Base-by-base conservation (phyloP, 1,284 basidiomycete species). In the Tilletia indica region DNA sequence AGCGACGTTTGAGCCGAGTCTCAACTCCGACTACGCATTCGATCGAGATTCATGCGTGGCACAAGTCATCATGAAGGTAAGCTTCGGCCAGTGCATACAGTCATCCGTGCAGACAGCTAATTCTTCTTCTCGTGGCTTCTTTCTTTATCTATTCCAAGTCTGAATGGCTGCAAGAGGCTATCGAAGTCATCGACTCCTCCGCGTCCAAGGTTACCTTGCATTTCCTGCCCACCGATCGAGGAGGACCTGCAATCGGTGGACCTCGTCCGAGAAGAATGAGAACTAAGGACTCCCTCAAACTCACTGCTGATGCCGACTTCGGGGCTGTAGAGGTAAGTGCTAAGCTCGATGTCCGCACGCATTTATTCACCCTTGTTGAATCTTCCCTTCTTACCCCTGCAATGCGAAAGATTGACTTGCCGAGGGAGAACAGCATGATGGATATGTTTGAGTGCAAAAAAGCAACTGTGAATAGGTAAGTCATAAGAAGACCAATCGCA, bases 1-100 rank as follows among this genome's bases (percentile, higher is more conserved):
- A 71, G 89, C 89, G 31, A 93, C 93, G 0, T 92, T 91, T 77
- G 92, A 94, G 68, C 89, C 93, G 2, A 93, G 95, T 76, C 90
- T 91, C 25, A 87, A 90, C 72, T 86, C 93, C 54, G 91, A 94
- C 70, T 88, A 96, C 42, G 87, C 90, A 2, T 94, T 95, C 81
- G 89, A 93, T 42, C 70, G 73, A 3, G 69, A 54, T 12, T 61
- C 71, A 11, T 74, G 76, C 70, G 75, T 77, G 8, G 69, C 74
- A 9, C 76, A 78, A 58, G 76, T 78, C 49, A 78, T 78, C 38
- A 70, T 77, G 14, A 73, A 70, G 8, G 61, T 64, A 34, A 31
- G 58, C 76, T 21, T 72, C 75, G 4, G 73, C 77, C 48, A 74
- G 76, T 61, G 68, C 73, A 54, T 49, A n/a, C 51, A 19, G 11